Base-by-base conservation (phyloP, 139 green algal genomes). In the Picochlorum sp. region DNA sequence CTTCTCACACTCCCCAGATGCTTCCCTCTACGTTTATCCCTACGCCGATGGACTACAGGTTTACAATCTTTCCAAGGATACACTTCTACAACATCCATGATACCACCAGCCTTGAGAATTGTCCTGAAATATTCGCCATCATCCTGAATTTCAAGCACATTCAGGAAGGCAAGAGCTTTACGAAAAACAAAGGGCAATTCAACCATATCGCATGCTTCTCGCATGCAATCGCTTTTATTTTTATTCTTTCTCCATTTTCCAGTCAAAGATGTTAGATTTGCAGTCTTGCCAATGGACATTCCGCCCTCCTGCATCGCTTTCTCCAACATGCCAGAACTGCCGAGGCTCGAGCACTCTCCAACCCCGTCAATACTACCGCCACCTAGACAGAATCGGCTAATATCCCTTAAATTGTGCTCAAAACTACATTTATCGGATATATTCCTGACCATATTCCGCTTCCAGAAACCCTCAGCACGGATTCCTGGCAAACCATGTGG, bases 1-100 rank as follows among this genome's bases (percentile, higher is more conserved):
- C 29, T 25, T 16, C 22, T 31, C 5, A 50, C 28, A 0, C 31
- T 30, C 1, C 7, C 70, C 1, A 16, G 47, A 56, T 78, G 70
- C n/a, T 33, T 33, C 7, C 70, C 70, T 20, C 62, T 33, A 16
- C 70, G 68, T 50, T 78, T 78, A 55, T 78, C 70, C 20, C 70
- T 59, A 25, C 65, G 35, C 7, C 44, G 33, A 52, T 78, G 70
- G 25, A 20, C 12, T 16, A 75, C 66, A 14, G 18, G 26, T 3
- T 61, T 35, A 26, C 39, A n/a, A 2, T 55, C 69, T 24, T 4
- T 65, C 69, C 65, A 74, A 1, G 64, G 56, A 56, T 75, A 75
- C 33, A 33, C 37, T 33, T 77, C 69, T 1, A 69, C 31, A 41
- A 77, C 50, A 28, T 77, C 70, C 65, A 75, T 43, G 16, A 74